Conservation (phyloP, 1,284 basidiomycete genomes). For the Marasmius sp. region DNA sequence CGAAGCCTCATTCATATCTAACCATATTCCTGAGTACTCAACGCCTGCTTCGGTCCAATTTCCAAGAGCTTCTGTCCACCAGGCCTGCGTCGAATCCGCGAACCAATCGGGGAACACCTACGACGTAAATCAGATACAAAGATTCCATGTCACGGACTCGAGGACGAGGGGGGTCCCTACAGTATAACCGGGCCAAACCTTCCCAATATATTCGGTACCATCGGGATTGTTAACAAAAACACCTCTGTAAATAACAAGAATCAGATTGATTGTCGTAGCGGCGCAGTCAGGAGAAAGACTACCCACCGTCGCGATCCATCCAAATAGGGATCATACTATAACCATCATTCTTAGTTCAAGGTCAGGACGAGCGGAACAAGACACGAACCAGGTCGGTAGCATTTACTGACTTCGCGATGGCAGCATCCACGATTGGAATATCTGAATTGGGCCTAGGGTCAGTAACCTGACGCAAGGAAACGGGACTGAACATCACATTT, state of each 20-base stretch:
- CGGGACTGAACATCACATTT: conserved; percentile 23
- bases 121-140: background rate
- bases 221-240: conserved; percentile 69
- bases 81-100: conserved; percentile 50
- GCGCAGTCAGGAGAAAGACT: no score
- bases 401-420: conserved; percentile 18
- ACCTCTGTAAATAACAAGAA: conserved; percentile 33
- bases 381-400: conserved; percentile 16
- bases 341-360: background rate
- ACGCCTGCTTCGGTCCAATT: conserved; percentile 65
- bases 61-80: conserved; percentile 57
- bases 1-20: conserved; percentile 74
- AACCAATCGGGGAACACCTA: conserved; percentile 74
- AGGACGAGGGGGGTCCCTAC: conserved; percentile 23
- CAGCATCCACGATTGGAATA: conserved; percentile 23
- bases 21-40: conserved; percentile 69
- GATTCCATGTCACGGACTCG: background rate
- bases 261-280: no score
- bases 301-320: conserved; percentile 37
- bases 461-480: background rate
- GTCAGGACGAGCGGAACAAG: background rate
- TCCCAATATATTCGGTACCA: conserved; percentile 64
- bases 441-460: background rate
- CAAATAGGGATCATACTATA: conserved; percentile 43
- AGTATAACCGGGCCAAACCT: conserved; percentile 59